Evolutionary conservation across 768 basidiomycete species (phyloP).

Genomic region (Phylloporus rhodoxanthus): DNA sequence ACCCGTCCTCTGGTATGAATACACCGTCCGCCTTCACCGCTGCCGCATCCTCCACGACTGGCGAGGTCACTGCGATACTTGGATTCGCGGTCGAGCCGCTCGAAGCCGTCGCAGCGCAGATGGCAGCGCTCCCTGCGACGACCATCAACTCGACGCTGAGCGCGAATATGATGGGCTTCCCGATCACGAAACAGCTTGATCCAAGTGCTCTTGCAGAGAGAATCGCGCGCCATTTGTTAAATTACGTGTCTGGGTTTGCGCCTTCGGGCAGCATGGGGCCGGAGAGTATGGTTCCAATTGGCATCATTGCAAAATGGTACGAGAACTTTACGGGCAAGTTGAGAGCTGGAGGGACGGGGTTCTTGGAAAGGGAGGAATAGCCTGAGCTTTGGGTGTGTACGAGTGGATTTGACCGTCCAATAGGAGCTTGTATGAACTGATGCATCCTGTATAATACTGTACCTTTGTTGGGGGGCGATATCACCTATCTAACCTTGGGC

Average conservation of each 20-base stretch:
- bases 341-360: constrained; percentile 50
- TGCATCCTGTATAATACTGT: neutral
- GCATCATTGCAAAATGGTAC: constrained; percentile 63
- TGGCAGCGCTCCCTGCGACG: constrained; percentile 39
- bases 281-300: constrained; percentile 57
- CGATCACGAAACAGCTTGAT: constrained; percentile 8
- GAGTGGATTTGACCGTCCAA: neutral
- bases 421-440: neutral
- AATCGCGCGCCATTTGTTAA: constrained; percentile 63
- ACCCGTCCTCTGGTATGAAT: constrained; percentile 27
- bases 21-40: constrained; percentile 31
- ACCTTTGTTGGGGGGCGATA: neutral
- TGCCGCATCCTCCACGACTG: constrained; percentile 27
- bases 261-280: constrained; percentile 40
- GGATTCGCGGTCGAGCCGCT: constrained; percentile 81
- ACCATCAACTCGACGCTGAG: constrained; percentile 23
- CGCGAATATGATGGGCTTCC: constrained; percentile 10
- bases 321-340: constrained; percentile 59
- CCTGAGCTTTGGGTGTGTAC: neutral
- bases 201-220: constrained; percentile 19
- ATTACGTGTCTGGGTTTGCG: constrained; percentile 66
- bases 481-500: no score
- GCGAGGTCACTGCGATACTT: constrained; percentile 64
- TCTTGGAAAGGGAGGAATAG: constrained; percentile 44
- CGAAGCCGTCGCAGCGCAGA: constrained; percentile 50